A percentile compares a stretch with the other conserved stretches of the same genome.
These are phyloP conservation scores for Globisporangium abappressorium DNA, from an alignment of 352 stramenopile genomes.

Conservation along the genomic window DNA sequence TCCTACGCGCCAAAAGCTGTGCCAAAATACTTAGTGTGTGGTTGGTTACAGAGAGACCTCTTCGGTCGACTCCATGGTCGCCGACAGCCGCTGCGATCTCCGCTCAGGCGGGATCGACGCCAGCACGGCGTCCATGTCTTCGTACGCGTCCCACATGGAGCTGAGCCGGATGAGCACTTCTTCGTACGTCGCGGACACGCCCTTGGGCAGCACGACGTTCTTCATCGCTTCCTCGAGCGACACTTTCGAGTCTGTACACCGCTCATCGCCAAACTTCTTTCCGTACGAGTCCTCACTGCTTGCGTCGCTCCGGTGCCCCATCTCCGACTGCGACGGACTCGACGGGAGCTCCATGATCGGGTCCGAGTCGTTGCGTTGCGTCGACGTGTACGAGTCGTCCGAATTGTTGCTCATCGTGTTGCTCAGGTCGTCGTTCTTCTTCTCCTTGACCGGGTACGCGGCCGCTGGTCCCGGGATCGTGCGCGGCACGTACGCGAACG, in stretches of 20 bases:
- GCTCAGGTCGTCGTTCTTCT: slow-evolving; percentile 8
- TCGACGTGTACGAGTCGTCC: slow-evolving; percentile 63
- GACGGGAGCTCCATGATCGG: slow-evolving; percentile 32
- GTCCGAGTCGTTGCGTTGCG: slow-evolving; percentile 54
- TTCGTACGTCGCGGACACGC: slow-evolving; percentile 55
- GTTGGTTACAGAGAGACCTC: slow-evolving; percentile 19
- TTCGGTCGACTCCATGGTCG: slow-evolving; percentile 21
- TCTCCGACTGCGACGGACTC: slow-evolving; percentile 38
- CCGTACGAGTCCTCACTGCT: slow-evolving; percentile 32
- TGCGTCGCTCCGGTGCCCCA: slow-evolving; percentile 11
- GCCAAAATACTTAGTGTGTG: background rate
- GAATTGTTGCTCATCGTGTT: slow-evolving; percentile 18
- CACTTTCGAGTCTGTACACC: slow-evolving; percentile 63
- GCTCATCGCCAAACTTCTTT: slow-evolving; percentile 55
- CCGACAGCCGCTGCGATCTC: slow-evolving; percentile 42
- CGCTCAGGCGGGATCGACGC: slow-evolving; percentile 44
- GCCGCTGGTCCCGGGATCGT: slow-evolving; percentile 21
- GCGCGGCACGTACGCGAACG: slow-evolving; percentile 52
- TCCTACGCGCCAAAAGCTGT: background rate
- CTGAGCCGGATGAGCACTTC: slow-evolving; percentile 74
- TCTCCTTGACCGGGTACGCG: slow-evolving; percentile 3
- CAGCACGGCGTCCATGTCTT: slow-evolving; percentile 51
- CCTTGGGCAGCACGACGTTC: slow-evolving; percentile 65
- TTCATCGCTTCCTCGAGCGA: slow-evolving; percentile 76
- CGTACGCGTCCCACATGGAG: slow-evolving; percentile 78